Percentiles rank a stretch among this genome's conserved stretches.
Conservation (phyloP, 148 eudicot genomes). For the Heliamphora exappendiculata region DNA sequence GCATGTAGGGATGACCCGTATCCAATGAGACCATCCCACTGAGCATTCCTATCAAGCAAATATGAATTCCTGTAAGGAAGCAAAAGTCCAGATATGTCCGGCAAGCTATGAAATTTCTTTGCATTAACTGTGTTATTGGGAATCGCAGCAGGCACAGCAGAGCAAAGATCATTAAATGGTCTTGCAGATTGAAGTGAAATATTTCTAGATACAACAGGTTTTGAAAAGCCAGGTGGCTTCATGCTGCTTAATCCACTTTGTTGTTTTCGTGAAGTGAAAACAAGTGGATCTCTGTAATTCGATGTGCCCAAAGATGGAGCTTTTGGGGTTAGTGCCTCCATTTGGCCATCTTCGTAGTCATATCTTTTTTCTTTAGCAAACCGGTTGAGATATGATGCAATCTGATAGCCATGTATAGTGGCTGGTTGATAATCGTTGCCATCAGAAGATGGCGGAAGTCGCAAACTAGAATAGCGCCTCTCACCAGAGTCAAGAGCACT, state of each 20-base stretch:
- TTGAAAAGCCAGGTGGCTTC: constrained; percentile 60
- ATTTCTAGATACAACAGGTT: constrained; percentile 51
- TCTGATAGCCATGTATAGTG: constrained; percentile 76
- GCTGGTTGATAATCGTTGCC: constrained; percentile 70
- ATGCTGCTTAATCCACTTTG: constrained; percentile 37
- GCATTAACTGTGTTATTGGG: constrained; percentile 19
- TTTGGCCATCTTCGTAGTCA: constrained; percentile 37
- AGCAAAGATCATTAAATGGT: constrained; percentile 26
- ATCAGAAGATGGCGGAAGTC: constrained; percentile 60
- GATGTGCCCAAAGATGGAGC: constrained; percentile 44
- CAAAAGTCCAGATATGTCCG: constrained; percentile 70
- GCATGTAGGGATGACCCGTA: constrained; percentile 35
- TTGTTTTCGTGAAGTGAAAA: constrained; percentile 36
- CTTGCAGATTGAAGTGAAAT: constrained; percentile 47
- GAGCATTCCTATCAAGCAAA: constrained; percentile 31
- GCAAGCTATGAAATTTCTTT: constrained; percentile 83
- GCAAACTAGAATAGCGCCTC: constrained; percentile 77
- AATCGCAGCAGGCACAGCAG: constrained; percentile 34
- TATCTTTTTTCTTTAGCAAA: constrained; percentile 41
- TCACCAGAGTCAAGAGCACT: constrained; percentile 45
- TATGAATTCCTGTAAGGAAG: constrained; percentile 39
- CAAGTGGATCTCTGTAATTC: constrained; percentile 43
- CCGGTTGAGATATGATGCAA: constrained; percentile 47
- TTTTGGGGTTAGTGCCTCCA: constrained; percentile 35
- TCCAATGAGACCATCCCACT: constrained; percentile 37